Percentiles rank a stretch among this genome's conserved stretches.
These are phyloP conservation scores for Laetiporus sulphureus DNA, from an alignment of 1,284 basidiomycete species.

Conservation along the genomic window DNA sequence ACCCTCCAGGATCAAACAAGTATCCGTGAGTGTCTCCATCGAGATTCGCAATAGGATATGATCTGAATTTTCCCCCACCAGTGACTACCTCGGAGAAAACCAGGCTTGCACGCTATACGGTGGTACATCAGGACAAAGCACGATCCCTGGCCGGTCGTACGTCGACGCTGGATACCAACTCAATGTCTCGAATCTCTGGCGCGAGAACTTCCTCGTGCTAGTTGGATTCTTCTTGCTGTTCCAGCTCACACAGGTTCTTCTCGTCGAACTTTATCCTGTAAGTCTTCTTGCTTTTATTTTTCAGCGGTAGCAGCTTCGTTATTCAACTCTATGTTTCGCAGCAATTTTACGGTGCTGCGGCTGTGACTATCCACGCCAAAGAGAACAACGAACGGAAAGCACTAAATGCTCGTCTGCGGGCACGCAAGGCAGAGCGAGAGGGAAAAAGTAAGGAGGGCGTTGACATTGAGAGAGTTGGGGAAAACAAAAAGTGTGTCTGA, in stretches of 20 bases:
- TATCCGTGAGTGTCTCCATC: constrained; percentile 49
- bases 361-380: constrained; percentile 63
- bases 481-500: constrained; percentile 21
- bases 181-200: constrained; percentile 49
- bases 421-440: constrained; percentile 37
- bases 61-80: constrained; percentile 6
- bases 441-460: constrained; percentile 24
- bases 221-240: constrained; percentile 64
- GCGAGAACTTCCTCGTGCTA: constrained; percentile 50
- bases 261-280: constrained; percentile 60
- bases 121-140: constrained; percentile 38
- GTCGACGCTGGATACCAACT: constrained; percentile 50
- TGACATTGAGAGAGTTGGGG: constrained; percentile 25
- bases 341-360: constrained; percentile 42
- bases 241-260: constrained; percentile 53
- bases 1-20: constrained; percentile 51
- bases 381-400: constrained; percentile 64
- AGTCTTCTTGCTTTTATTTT: constrained; percentile 26
- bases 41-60: constrained; percentile 12
- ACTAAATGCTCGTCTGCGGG: constrained; percentile 54
- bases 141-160: constrained; percentile 51
- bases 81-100: constrained; percentile 49
- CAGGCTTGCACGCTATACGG: constrained; percentile 68
- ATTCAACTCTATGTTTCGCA: too few relatives aligned
- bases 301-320: too few relatives aligned